Base-by-base conservation (phyloP, 2,329 filamentous ascomycete genomes). In the Fusarium sterilihyphosum region DNA sequence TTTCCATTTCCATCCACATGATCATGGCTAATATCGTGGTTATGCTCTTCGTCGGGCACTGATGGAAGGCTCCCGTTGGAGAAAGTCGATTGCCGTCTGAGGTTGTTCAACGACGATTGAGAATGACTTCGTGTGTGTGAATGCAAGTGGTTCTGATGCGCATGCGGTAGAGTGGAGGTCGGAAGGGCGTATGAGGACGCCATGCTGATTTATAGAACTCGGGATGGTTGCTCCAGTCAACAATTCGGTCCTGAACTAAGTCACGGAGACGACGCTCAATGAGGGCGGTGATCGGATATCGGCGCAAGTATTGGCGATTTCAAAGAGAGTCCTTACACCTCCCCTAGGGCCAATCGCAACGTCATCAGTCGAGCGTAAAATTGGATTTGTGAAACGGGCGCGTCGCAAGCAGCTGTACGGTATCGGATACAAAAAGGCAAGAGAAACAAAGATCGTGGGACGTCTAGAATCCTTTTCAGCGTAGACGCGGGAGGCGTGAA, bases 111-210 rank as follows among this genome's bases (percentile, higher is more conserved):
- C 20, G 82, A 81, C 54, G 82, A 73, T 71, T 82, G 83, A 14
- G 83, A 82, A 47, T 82, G 81, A 13, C 83, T 82, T 61, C 82
- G 82, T 20, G 82, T 78, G 59, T 84, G 84, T 12, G 83, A 80
- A 73, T 86, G 83, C 52, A 83, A 79, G 67, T 83, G 80, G 56
- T 84, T 84, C 61, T 85, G 82, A 73, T 88, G 84, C 65, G 84
- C 84, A 73, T 86, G 86, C 60, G 86, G 85, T 52, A 88, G 80
- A 44, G 86, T 83, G 41, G 87, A 84, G 41, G 86, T 84, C n/a
- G 88, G 88, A 62, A 90, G 80, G 59, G 85, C 83, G 78, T 88
- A 90, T 29, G 88, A 86, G 43, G 88, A 86, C 68, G 86, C 84
- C 86, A 88, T 88, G 65, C 66, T 81, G 53, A 61, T 29, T 33